Evolutionary conservation across 1,284 basidiomycete species (phyloP), one percentile per base, ranked within the genome.

Genomic region (Ustilago xerochloae): DNA sequence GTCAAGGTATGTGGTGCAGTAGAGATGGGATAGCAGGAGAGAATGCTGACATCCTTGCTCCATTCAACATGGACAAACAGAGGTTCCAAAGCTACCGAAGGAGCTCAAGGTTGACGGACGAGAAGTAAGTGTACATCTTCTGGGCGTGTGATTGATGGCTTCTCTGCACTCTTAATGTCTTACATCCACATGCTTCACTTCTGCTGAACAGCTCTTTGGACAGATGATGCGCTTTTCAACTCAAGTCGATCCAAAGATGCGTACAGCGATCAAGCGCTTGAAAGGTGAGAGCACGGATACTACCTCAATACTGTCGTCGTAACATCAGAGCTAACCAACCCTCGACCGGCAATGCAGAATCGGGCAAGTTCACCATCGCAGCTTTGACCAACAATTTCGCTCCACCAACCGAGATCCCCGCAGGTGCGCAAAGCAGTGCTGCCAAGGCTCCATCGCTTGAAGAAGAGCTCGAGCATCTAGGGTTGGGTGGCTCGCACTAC

Each of bases 311-410:
- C 8, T 28, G 13, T n/a, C 22, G 13, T 12, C 12, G 1, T 13
- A 20, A 8, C 18, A 9, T 45, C 6, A 1, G 24, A 22, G 35
- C 36, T 36, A 18, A 18, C 49, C 22, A 18, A 13, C 5, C 22
- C 13, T 48, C 10, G 28, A 2, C 15, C 28, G 20, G 4, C n/a
- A 26, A 29, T 15, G 10, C 68, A 85, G 84, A 67, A 3, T 77
- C 78, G 0, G 74, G 75, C 20, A 67, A 62, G 20, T 84, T 78
- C 67, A 80, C 74, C 22, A 57, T 85, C 10, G 85, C 81, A 7
- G 85, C 85, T 4, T 48, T 85, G 48, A 85, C 85, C 18, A 85
- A 85, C 75, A 85, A 85, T 64, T 81, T 83, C 54, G 56, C 76
- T 10, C 68, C 80, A 12, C 79, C 81, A 2, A 77, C 75, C 68